These are phyloP conservation scores for Dunaliella sp. DNA, from an alignment of 139 green algal species.

Conservation along the genomic window DNA sequence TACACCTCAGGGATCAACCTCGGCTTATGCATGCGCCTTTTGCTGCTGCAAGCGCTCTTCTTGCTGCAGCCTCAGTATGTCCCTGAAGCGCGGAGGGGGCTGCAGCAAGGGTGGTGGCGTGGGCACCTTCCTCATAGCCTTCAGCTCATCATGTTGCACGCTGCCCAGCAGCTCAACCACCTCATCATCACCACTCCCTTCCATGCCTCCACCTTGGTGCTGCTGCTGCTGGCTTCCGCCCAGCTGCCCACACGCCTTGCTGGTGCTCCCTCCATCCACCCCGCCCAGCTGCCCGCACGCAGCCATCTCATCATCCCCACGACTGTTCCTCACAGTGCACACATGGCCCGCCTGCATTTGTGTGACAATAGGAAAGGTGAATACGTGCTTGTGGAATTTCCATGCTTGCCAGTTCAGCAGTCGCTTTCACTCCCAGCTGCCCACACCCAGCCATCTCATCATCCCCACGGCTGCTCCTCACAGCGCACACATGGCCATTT, in stretches of 20 bases:
- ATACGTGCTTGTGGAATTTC: no score
- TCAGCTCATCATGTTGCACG: neutral
- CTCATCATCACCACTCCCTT: neutral
- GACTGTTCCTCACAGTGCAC: conserved; percentile 69
- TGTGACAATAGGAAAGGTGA: no score
- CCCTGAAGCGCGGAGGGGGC: conserved; percentile 21
- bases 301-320: conserved; percentile 82
- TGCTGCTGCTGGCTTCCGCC: neutral
- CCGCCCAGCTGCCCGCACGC: conserved; percentile 85
- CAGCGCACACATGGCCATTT: conserved; percentile 72
- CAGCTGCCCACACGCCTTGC: neutral
- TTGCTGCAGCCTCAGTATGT: conserved; percentile 12
- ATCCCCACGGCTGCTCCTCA: conserved; percentile 70
- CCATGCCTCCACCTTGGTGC: neutral
- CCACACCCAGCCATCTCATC: conserved; percentile 87
- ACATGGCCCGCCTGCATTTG: conserved; percentile 60
- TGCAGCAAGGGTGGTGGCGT: conserved; percentile 24
- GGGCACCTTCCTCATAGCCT: neutral
- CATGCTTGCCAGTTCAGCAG: no score
- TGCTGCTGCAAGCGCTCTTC: neutral
- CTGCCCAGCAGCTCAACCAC: neutral
- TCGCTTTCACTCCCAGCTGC: conserved; percentile 82
- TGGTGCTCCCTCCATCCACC: neutral
- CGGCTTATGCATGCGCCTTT: neutral
- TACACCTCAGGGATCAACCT: no score